These are phyloP conservation scores for Alnus rubra DNA, from an alignment of 306 rosid genomes.

Conservation along the genomic window DNA sequence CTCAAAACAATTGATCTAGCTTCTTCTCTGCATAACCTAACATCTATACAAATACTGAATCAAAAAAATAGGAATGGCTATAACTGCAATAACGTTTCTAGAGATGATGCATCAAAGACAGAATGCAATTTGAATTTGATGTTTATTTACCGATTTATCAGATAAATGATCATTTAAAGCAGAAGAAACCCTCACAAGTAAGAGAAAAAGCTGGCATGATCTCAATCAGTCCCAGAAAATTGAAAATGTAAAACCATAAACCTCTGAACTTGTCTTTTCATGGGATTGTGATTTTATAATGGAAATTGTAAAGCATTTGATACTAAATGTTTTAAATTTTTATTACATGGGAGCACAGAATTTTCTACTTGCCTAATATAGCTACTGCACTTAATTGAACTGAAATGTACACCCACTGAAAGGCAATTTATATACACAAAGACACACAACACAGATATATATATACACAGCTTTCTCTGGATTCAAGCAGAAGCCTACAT, in stretches of 20 bases:
- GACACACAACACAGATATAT: not conserved
- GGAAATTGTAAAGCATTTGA: not conserved
- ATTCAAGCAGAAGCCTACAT: not conserved
- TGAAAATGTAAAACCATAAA: not conserved
- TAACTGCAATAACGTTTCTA: not conserved
- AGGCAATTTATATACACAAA: not conserved
- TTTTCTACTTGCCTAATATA: not conserved
- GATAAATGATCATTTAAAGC: not conserved
- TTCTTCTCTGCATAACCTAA: conserved; percentile 1
- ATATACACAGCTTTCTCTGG: not conserved
- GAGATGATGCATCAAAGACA: not conserved
- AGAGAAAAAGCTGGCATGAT: not conserved
- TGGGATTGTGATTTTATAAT: conserved; percentile 10
- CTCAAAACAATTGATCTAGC: not conserved
- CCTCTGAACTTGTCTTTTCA: not conserved
- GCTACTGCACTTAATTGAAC: conserved; percentile 15
- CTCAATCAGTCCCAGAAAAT: not conserved
- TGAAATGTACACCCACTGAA: conserved; percentile 7
- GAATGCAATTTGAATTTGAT: not conserved
- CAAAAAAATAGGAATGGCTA: not conserved
- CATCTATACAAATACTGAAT: not conserved
- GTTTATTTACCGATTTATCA: not conserved
- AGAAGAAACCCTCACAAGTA: not conserved
- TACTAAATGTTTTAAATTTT: not conserved
- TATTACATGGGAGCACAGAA: conserved; percentile 2